Conservation (phyloP, 192 early-diverging fungal genomes). For the Backusella westeae region DNA sequence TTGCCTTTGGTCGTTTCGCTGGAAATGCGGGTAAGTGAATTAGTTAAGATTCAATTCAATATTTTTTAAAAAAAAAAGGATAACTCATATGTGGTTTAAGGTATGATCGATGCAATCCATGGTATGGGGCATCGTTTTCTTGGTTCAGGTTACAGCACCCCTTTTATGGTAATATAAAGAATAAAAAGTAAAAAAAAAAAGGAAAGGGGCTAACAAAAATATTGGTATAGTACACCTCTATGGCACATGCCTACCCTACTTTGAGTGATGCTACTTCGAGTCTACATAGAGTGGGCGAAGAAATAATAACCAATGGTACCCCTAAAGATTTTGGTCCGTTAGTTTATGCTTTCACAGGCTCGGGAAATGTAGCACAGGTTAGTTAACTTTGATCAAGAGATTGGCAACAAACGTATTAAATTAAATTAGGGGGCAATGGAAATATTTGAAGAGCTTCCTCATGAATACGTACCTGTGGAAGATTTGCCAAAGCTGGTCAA, state of each 20-base stretch:
- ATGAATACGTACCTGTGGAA: conserved; percentile 80
- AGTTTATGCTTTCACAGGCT: conserved; percentile 88
- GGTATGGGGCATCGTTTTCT: conserved; percentile 89
- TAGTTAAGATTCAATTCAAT: not conserved
- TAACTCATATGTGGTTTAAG: conserved; percentile 14
- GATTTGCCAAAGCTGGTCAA: conserved; percentile 57
- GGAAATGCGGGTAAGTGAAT: conserved; percentile 78
- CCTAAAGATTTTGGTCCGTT: conserved; percentile 88
- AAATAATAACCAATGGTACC: conserved; percentile 84
- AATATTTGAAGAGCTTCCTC: conserved; percentile 88
- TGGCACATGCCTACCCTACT: conserved; percentile 73
- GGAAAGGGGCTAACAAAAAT: not conserved
- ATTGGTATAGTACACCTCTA: conserved; percentile 54
- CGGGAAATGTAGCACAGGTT: conserved; percentile 85
- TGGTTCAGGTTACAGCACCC: conserved; percentile 88
- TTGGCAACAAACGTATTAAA: conserved; percentile 1
- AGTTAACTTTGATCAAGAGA: not conserved
- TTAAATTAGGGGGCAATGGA: conserved; percentile 73
- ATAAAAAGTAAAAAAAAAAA: not conserved
- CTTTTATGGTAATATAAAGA: conserved; percentile 70
- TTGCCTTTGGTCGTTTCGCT: conserved; percentile 91
- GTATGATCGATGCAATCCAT: conserved; percentile 90
- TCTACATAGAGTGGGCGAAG: conserved; percentile 66
- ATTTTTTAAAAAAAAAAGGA: not conserved
- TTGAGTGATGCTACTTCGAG: conserved; percentile 60